These are phyloP conservation scores for Sicyos edulis DNA, from an alignment of 306 rosid genomes.

Conservation along the genomic window DNA sequence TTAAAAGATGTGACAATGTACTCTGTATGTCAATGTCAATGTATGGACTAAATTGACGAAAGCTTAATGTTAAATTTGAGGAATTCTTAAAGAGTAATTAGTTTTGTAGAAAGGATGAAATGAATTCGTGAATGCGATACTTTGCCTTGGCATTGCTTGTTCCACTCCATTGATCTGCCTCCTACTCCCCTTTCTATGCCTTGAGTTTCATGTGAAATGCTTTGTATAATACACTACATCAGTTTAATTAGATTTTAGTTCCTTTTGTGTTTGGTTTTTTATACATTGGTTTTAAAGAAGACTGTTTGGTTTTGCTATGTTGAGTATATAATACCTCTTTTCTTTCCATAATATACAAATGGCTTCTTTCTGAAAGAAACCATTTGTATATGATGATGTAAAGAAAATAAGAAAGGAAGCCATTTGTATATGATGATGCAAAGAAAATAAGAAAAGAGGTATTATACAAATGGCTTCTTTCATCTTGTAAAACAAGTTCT, in stretches of 20 bases:
- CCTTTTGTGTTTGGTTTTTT: not conserved
- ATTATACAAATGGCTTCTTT: too few relatives aligned
- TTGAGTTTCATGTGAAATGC: not conserved
- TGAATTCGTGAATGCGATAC: not conserved
- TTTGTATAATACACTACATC: too few relatives aligned
- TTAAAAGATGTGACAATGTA: not conserved
- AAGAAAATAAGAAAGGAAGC: too few relatives aligned
- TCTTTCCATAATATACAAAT: too few relatives aligned
- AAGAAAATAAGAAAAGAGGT: too few relatives aligned
- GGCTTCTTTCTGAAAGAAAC: too few relatives aligned
- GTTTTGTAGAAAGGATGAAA: not conserved
- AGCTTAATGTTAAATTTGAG: not conserved
- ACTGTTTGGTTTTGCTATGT: not conserved
- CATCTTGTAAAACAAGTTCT: too few relatives aligned
- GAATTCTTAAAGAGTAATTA: not conserved
- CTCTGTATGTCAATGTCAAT: not conserved
- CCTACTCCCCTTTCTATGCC: slow-evolving; percentile 8
- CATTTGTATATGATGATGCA: too few relatives aligned
- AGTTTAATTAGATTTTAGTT: not conserved
- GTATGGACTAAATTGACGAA: not conserved
- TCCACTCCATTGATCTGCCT: too few relatives aligned
- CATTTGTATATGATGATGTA: too few relatives aligned
- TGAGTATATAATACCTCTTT: too few relatives aligned
- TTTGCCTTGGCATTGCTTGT: too few relatives aligned
- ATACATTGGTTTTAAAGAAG: not conserved